Evolutionary conservation across 306 rosid species (phyloP), one percentile per base, ranked within the genome.

Genomic region (Cicer arietinum): DNA sequence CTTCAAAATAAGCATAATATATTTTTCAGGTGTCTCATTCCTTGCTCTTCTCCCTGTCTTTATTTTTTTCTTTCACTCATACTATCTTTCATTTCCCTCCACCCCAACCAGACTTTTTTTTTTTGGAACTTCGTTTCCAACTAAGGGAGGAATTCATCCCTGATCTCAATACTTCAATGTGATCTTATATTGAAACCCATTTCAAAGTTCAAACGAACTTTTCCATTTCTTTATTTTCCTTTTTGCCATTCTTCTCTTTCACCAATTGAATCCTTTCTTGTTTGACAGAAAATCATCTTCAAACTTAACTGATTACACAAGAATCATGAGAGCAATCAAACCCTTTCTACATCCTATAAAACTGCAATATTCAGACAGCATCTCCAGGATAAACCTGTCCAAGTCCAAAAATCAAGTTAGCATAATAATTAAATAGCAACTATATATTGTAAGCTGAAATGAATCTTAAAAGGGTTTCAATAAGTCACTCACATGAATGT

Each of bases 371-470:
- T 78, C 74, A 44, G 46, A 30, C 53, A 58, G 20, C 76, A 66
- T 69, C 77, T 22, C 67, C 84, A 1, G 86, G 87, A 46, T 60
- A 57, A 79, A 88, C 79, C 92, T 90, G 89, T 76, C 61, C 51
- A 71, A 78, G 54, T 61, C 22, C 37, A 58, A 43, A 40, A 51
- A 5, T 65, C 42, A 44, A 65, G 37, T 30, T 30, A 30, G 6
- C 46, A 50, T 66, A 12, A 17, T 57, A 30, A 30, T 30, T 30
- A 13, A 61, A 44, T 70, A 83, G 45, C 51, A 46, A 43, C 51
- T 17, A 72, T 2, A 6, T 18, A 39, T 17, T 46, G 57, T 66
- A 75, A 79, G 53, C 22, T 22, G 80, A 78, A 82, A 59, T 60
- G 66, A 35, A 56, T 70, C 39, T 44, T 7, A 22, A 51, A 63